phyloP scores from a whole-genome alignment of 31 red algal genomes.

The Porphyra umbilicalis region DNA sequence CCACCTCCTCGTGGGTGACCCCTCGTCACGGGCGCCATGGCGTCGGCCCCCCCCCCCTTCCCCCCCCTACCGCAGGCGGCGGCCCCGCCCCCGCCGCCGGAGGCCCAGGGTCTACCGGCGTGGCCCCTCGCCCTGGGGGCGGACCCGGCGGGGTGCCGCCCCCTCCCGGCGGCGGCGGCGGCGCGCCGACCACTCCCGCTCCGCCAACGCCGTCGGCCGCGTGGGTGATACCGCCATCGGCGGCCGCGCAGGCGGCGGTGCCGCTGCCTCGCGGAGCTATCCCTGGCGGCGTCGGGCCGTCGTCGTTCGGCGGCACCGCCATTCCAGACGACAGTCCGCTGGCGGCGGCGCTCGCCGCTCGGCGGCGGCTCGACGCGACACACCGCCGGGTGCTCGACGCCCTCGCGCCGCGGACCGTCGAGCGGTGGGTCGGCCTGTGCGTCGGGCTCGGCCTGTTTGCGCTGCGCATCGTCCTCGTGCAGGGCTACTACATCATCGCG shows the following conservation, averaged over 20 bases:
- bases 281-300: background rate
- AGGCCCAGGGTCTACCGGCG: background rate
- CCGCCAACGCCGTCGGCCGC: background rate
- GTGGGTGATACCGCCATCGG: background rate
- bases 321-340: background rate
- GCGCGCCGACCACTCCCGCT: background rate
- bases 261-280: background rate
- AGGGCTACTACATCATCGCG: conserved; percentile 87
- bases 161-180: background rate
- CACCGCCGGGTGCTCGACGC: conserved; percentile 46
- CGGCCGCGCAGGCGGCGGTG: background rate
- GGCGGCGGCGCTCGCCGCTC: background rate
- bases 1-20: too few relatives aligned
- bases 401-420: conserved; percentile 44
- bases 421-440: conserved; percentile 66
- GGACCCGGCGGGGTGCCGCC: background rate
- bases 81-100: background rate
- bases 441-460: conserved; percentile 35
- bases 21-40: too few relatives aligned
- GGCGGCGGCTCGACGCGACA: conserved; percentile 12
- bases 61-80: background rate
- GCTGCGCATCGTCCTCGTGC: conserved; percentile 54
- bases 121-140: background rate
- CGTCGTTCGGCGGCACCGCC: background rate
- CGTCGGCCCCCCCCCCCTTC: background rate